phyloP scores from a whole-genome alignment of 208 protist species.

The Phytomonas serpens region DNA sequence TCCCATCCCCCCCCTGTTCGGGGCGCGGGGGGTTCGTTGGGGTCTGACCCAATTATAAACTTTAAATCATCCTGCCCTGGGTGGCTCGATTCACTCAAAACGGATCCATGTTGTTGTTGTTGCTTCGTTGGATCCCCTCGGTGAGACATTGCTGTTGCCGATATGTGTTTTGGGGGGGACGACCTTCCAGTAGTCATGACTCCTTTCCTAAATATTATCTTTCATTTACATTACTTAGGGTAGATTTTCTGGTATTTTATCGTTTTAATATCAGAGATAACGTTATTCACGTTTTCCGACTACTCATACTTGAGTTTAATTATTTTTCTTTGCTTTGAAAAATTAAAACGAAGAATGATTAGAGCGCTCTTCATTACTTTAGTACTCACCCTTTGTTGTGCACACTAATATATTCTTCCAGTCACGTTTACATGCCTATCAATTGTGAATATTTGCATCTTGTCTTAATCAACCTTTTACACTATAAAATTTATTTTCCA shows the following conservation, averaged over 20 bases:
- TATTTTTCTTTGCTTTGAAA: background rate
- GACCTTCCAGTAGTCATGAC: too few relatives aligned
- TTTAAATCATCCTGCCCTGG: background rate
- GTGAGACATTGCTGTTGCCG: background rate
- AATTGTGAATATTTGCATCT: background rate
- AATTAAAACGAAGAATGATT: background rate
- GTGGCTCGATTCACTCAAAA: background rate
- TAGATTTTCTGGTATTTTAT: too few relatives aligned
- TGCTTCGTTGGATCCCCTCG: background rate
- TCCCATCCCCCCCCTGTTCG: too few relatives aligned
- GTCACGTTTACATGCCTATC: background rate
- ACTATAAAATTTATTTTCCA: background rate
- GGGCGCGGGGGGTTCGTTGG: background rate
- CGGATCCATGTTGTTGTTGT: background rate
- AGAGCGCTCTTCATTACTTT: background rate
- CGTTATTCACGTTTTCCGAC: too few relatives aligned
- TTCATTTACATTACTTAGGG: too few relatives aligned
- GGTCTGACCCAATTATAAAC: background rate
- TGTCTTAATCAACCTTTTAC: background rate
- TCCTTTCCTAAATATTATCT: too few relatives aligned
- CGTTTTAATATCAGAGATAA: too few relatives aligned
- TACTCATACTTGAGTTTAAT: too few relatives aligned
- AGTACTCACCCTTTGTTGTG: background rate
- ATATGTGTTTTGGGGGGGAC: too few relatives aligned
- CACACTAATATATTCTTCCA: background rate